These are phyloP conservation scores for Dunaliella sp. DNA, from an alignment of 139 green algal species.

Conservation along the genomic window DNA sequence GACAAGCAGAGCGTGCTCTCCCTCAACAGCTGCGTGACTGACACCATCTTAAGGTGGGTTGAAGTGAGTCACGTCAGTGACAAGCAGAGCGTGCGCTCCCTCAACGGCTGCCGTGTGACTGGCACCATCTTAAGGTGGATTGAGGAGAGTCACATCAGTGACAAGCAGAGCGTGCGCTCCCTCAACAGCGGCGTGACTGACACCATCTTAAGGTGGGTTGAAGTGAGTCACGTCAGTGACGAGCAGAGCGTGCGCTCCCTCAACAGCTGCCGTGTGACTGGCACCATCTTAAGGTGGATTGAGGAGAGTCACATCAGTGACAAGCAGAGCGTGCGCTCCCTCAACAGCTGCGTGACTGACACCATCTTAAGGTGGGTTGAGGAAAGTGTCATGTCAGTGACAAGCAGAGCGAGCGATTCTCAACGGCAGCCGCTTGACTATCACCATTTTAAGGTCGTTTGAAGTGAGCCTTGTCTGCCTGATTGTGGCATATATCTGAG, in stretches of 20 bases:
- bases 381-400: conserved; percentile 82
- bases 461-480: no score
- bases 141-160: conserved; percentile 35
- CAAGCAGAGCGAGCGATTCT: conserved; percentile 79
- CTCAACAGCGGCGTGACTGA: conserved; percentile 93
- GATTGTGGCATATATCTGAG: no score
- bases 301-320: conserved; percentile 56
- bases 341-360: conserved; percentile 93
- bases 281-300: conserved; percentile 73
- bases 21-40: conserved; percentile 90
- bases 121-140: conserved; percentile 75
- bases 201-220: conserved; percentile 69
- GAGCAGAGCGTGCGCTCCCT: conserved; percentile 79
- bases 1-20: conserved; percentile 84
- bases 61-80: no score
- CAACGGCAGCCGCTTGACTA: conserved; percentile 88
- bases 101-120: conserved; percentile 90
- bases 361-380: conserved; percentile 69
- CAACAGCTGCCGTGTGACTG: conserved; percentile 88
- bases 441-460: conserved; percentile 73
- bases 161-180: conserved; percentile 80
- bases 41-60: conserved; percentile 74
- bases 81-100: conserved; percentile 73
- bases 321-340: conserved; percentile 74
- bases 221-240: no score